phyloP scores from a whole-genome alignment of 108 stramenopile species.

The Cylindrotheca closterium region DNA sequence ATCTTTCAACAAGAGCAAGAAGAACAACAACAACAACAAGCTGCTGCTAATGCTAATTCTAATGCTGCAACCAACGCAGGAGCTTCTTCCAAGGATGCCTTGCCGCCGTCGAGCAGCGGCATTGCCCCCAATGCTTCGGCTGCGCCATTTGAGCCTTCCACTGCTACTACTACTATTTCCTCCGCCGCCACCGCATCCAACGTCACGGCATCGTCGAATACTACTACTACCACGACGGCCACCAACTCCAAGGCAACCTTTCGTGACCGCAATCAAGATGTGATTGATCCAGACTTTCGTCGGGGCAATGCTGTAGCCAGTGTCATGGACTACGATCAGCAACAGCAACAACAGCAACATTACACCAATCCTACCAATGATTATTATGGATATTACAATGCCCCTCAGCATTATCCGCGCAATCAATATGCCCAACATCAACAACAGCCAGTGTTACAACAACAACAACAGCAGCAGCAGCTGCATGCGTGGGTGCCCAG shows the following conservation, averaged over 20 bases:
- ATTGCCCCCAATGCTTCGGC: slow-evolving; percentile 7
- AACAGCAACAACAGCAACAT: no score
- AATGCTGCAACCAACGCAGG: slow-evolving; percentile 1
- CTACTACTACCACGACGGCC: slow-evolving; percentile 15
- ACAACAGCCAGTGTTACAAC: no score
- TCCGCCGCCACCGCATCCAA: not conserved
- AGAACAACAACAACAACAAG: not conserved
- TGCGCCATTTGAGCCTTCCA: not conserved
- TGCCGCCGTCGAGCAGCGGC: not conserved
- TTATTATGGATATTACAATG: no score
- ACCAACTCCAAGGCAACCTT: slow-evolving; percentile 67
- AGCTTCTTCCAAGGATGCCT: no score
- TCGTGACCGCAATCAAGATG: slow-evolving; percentile 80
- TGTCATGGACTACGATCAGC: no score
- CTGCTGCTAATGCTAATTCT: not conserved
- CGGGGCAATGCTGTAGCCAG: no score
- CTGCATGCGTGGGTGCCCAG: no score
- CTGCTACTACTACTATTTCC: slow-evolving; percentile 1
- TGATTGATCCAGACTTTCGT: slow-evolving; percentile 85
- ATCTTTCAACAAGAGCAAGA: slow-evolving; percentile 48
- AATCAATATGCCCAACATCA: no score
- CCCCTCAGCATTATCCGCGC: no score
- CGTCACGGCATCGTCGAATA: slow-evolving; percentile 3
- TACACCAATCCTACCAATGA: no score
- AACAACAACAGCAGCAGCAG: no score